A percentile compares a stretch with the other conserved stretches of the same genome.
These are phyloP conservation scores for Fraxinus baroniana DNA, from an alignment of 305 asterid genomes.

Conservation along the genomic window DNA sequence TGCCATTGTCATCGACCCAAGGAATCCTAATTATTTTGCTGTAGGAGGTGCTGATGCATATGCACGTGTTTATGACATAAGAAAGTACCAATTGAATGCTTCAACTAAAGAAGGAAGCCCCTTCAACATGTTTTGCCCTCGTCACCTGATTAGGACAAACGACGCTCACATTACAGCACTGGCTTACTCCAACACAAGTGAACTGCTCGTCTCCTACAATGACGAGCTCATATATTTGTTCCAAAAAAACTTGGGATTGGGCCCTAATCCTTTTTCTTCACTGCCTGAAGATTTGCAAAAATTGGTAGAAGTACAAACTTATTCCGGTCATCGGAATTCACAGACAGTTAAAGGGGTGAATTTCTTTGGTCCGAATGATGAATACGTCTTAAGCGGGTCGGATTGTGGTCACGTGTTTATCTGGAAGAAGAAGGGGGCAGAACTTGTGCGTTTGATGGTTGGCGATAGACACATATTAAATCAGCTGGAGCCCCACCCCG, in stretches of 20 bases:
- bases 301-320: conserved; percentile 43
- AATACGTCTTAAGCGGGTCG: conserved; percentile 72
- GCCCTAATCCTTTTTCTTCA: conserved; percentile 46
- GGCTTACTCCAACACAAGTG: conserved; percentile 67
- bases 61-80: conserved; percentile 75
- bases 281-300: conserved; percentile 30
- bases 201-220: conserved; percentile 70
- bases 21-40: conserved; percentile 73
- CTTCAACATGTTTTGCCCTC: conserved; percentile 54
- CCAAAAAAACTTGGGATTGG: conserved; percentile 60
- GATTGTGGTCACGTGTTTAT: conserved; percentile 80
- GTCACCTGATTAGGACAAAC: conserved; percentile 45
- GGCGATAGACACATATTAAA: conserved; percentile 72
- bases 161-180: conserved; percentile 64
- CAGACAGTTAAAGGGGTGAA: conserved; percentile 76
- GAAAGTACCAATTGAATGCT: conserved; percentile 49
- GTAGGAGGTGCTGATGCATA: conserved; percentile 73
- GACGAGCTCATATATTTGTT: conserved; percentile 78
- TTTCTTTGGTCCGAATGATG: conserved; percentile 77
- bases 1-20: conserved; percentile 65
- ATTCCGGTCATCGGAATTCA: conserved; percentile 73
- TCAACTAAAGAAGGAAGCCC: conserved; percentile 46
- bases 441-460: conserved; percentile 66
- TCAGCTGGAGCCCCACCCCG: conserved; percentile 73
- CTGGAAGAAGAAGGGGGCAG: conserved; percentile 72